Evolutionary conservation across 768 basidiomycete species (phyloP).

Genomic region (Agaricus sinodeliciosus): DNA sequence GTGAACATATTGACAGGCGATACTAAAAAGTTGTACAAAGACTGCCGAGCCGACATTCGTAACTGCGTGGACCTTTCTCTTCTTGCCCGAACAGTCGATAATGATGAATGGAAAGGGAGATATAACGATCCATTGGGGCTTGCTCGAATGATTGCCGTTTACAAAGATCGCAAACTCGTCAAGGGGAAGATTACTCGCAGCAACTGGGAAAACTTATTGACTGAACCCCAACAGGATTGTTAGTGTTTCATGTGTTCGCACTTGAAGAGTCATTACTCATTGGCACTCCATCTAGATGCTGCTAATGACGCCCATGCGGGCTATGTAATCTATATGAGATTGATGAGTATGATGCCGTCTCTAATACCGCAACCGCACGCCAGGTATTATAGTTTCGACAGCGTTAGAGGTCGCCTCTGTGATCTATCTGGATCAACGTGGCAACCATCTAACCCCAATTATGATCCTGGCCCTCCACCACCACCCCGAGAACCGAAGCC

Average conservation of each 20-base stretch:
- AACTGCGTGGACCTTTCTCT: constrained; percentile 66
- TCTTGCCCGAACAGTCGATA: constrained; percentile 66
- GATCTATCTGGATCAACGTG: constrained; percentile 41
- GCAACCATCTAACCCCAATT: constrained; percentile 55
- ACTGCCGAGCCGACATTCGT: constrained; percentile 35
- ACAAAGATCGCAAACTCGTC: constrained; percentile 40
- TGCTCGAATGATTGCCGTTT: constrained; percentile 56
- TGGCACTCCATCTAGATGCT: constrained; percentile 41
- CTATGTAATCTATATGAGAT: constrained; percentile 40
- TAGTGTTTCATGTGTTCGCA: constrained; percentile 19
- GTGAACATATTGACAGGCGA: constrained; percentile 40
- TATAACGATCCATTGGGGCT: constrained; percentile 58
- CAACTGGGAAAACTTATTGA: constrained; percentile 60
- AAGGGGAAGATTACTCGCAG: constrained; percentile 61
- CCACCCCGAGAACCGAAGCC: constrained; percentile 29
- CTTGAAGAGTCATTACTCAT: constrained; percentile 6
- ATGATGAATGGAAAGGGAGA: constrained; percentile 64
- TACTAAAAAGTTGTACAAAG: constrained; percentile 54
- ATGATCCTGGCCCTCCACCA: constrained; percentile 67
- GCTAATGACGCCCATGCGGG: constrained; percentile 68
- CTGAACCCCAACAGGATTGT: constrained; percentile 52
- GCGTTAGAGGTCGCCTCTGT: constrained; percentile 37
- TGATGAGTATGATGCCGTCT: constrained; percentile 35
- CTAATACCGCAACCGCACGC: constrained; percentile 28
- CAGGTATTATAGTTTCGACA: constrained; percentile 53